Percentiles rank a stretch among this genome's conserved stretches.
Evolutionary conservation across 805 yeast genomes (phyloP).

Genomic region (Cyberlindnera maritima): DNA sequence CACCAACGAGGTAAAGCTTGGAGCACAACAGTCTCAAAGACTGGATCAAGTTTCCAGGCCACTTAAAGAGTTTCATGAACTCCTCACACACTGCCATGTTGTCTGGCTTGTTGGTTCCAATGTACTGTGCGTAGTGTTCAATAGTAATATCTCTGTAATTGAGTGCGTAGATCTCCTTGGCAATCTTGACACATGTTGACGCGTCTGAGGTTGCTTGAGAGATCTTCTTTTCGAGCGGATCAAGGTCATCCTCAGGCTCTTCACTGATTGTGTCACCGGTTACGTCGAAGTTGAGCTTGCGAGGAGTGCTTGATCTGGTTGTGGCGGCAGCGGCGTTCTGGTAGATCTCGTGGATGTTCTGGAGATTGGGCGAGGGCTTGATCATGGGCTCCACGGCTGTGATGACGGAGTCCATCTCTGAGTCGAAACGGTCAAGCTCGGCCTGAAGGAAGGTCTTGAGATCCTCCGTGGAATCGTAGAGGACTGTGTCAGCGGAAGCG

Average conservation of each 20-base stretch:
- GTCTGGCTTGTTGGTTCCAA: slow-evolving; percentile 33
- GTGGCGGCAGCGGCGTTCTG: slow-evolving; percentile 13
- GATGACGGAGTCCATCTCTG: slow-evolving; percentile 9
- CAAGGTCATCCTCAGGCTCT: slow-evolving; percentile 21
- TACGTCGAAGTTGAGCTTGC: slow-evolving; percentile 14
- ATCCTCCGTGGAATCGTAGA: slow-evolving; percentile 10
- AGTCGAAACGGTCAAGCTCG: slow-evolving; percentile 15
- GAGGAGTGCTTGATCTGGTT: slow-evolving; percentile 8
- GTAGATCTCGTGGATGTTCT: slow-evolving; percentile 21
- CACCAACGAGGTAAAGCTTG: slow-evolving; percentile 72
- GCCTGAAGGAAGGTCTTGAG: slow-evolving; percentile 11
- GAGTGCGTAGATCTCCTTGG: slow-evolving; percentile 33
- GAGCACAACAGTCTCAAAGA: slow-evolving; percentile 62
- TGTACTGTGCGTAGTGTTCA: slow-evolving; percentile 40
- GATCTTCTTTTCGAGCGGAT: not conserved
- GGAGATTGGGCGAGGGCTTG: slow-evolving; percentile 21
- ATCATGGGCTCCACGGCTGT: slow-evolving; percentile 15
- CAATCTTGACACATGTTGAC: slow-evolving; percentile 19
- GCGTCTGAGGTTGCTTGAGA: not conserved
- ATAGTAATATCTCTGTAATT: slow-evolving; percentile 32
- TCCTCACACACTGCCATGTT: slow-evolving; percentile 31
- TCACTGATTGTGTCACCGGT: slow-evolving; percentile 21
- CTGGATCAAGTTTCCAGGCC: slow-evolving; percentile 49
- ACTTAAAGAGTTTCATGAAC: slow-evolving; percentile 41
- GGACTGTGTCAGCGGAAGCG: not conserved